Conservation (phyloP, 2,329 filamentous ascomycete genomes). For the Teratosphaeria epicoccoides region DNA sequence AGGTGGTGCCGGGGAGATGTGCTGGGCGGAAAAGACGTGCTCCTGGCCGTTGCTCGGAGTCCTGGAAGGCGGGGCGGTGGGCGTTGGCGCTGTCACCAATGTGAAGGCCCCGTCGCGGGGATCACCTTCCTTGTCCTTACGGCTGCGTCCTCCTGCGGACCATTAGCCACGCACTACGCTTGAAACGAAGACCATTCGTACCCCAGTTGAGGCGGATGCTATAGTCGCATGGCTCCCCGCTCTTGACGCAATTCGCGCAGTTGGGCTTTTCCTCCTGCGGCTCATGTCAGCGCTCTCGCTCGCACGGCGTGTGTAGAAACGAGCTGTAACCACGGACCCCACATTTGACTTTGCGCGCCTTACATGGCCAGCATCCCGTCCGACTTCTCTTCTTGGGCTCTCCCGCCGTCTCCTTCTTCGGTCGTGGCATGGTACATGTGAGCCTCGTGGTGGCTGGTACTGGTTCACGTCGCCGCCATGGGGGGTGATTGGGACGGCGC, state of each 20-base stretch:
- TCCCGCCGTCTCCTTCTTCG: constrained; percentile 51
- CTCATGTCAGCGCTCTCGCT: background rate
- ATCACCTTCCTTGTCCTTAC: constrained; percentile 34
- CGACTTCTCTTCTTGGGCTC: constrained; percentile 58
- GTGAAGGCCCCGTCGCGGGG: constrained; percentile 19
- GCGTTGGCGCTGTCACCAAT: constrained; percentile 17
- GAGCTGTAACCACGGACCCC: constrained; percentile 31
- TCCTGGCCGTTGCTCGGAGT: constrained; percentile 13
- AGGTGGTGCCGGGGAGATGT: constrained; percentile 15
- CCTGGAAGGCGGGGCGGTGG: constrained; percentile 1
- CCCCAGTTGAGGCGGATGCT: constrained; percentile 74
- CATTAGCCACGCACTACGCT: background rate
- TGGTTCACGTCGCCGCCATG: background rate
- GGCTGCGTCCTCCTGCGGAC: constrained; percentile 45
- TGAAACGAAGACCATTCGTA: background rate
- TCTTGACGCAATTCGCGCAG: constrained; percentile 61
- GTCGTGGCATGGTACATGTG: constrained; percentile 46
- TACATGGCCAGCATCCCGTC: constrained; percentile 67
- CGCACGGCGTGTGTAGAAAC: background rate
- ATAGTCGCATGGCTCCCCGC: constrained; percentile 65
- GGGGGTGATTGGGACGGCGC: background rate
- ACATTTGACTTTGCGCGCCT: constrained; percentile 69
- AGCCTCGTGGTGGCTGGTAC: background rate
- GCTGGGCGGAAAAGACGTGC: constrained; percentile 25
- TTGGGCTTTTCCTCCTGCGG: constrained; percentile 54